Evolutionary conservation across 2,329 filamentous ascomycete genomes (phyloP), one percentile per base, ranked within the genome.

Genomic region (Calycina marina): DNA sequence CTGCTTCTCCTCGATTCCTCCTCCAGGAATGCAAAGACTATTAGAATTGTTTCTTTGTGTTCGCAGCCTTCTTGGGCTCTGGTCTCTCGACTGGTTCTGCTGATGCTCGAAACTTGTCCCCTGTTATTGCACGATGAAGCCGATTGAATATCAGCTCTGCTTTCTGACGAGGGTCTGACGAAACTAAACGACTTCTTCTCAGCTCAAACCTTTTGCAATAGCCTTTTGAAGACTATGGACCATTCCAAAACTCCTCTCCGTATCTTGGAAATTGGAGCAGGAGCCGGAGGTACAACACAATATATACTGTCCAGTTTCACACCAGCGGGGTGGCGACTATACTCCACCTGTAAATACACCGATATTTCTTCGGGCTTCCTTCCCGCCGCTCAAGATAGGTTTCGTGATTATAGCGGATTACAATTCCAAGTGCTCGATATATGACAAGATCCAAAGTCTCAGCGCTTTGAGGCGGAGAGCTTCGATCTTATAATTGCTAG

Each of bases 391-490:
- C 42, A 44, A 32, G 43, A 49, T n/a, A 38, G 42, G 25, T 59
- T 54, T 39, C 45, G 47, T 12, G 37, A 42, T 3, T 47, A 46
- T 33, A 30, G 30, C 3, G 38, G 36, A 9, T 46, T 58, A 32
- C 37, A 41, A 6, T 58, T 46, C 37, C 41, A 39, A 33, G 44
- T 46, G 10, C 44, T 58, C 3, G 49, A 59, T 37, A 53, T 57
- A 20, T 45, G 49, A 20, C 37, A 45, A 17, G 49, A 54, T 17
- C 49, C 51, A 2, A 30, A 28, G 1, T 30, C 32, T 4, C 56
- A 59, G 33, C 55, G 55, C 6, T 58, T 56, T 24, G 46, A 51
- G 14, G 42, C 37, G 0, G 45, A 41, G 8, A 29, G 35, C 1
- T 59, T 40, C 34, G 46, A 49, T 35, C 27, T 49, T 16, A 40